Evolutionary conservation across 2,329 filamentous ascomycete genomes (phyloP).

Genomic region (Dactylellina leptospora): DNA sequence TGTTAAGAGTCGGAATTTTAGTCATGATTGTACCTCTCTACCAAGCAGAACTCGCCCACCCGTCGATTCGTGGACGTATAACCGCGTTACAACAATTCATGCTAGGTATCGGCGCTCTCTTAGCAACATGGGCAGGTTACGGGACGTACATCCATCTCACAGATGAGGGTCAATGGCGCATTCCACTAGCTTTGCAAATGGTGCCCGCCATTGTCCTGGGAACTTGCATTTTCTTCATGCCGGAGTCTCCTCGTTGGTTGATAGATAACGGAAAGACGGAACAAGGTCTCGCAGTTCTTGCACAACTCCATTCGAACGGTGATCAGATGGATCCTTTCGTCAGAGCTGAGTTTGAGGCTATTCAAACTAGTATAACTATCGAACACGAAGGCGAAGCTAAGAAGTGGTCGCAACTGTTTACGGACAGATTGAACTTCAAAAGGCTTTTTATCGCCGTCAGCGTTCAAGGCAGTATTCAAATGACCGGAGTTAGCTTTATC

Average conservation of each 20-base stretch:
- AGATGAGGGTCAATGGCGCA: constrained; percentile 68
- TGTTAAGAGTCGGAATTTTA: constrained; percentile 67
- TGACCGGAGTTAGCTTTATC: constrained; percentile 78
- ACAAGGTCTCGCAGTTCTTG: constrained; percentile 72
- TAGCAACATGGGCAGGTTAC: constrained; percentile 77
- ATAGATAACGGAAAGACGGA: constrained; percentile 75
- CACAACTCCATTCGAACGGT: constrained; percentile 74
- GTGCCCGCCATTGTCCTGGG: constrained; percentile 73
- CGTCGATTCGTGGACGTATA: constrained; percentile 77
- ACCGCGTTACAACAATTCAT: constrained; percentile 83
- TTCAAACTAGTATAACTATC: constrained; percentile 71
- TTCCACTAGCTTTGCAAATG: constrained; percentile 75
- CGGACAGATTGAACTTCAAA: constrained; percentile 72
- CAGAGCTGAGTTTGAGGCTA: constrained; percentile 75
- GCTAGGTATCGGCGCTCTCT: constrained; percentile 77
- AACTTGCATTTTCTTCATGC: constrained; percentile 75
- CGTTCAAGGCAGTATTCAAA: constrained; percentile 76
- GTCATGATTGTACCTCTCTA: constrained; percentile 76
- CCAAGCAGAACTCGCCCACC: constrained; percentile 81
- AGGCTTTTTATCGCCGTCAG: constrained; percentile 75
- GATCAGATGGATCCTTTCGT: constrained; percentile 74
- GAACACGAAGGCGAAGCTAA: constrained; percentile 76
- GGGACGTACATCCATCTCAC: constrained; percentile 65
- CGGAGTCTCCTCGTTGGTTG: constrained; percentile 77
- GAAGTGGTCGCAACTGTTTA: constrained; percentile 75